Percentiles rank a stretch among this genome's conserved stretches.
Evolutionary conservation across 495 filamentous ascomycete genomes (phyloP).

Genomic region (Pseudoneurospora amorphoporcata): DNA sequence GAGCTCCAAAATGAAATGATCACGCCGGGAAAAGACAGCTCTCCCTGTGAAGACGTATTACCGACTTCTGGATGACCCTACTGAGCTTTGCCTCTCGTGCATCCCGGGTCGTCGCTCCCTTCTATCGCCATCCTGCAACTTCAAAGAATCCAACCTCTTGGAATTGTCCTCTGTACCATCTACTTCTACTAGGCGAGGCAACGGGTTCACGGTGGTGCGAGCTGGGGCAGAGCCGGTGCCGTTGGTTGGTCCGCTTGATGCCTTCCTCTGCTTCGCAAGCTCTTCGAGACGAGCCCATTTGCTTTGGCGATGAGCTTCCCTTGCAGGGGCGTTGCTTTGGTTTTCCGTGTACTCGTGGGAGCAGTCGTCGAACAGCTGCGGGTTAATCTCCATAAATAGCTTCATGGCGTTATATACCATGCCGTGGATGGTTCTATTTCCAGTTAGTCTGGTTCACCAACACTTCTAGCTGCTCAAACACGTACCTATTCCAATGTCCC

Average conservation of each 20-base stretch:
- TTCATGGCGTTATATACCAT: constrained; percentile 99
- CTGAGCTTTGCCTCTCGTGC: constrained; percentile 42
- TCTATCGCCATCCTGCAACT: constrained; percentile 59
- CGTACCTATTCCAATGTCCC: constrained; percentile 96
- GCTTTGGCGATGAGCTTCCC: constrained; percentile 61
- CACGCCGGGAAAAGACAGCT: not conserved
- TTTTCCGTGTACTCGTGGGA: constrained; percentile 97
- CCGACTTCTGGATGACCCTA: constrained; percentile 37
- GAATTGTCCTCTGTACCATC: constrained; percentile 76
- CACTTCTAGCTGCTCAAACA: not conserved
- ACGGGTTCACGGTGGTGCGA: constrained; percentile 10
- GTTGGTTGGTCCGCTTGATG: constrained; percentile 20
- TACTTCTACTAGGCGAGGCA: constrained; percentile 50
- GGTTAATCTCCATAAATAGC: constrained; percentile 99
- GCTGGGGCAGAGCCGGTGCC: constrained; percentile 8
- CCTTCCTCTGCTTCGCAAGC: constrained; percentile 54
- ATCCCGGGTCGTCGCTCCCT: constrained; percentile 32
- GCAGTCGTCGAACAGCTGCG: constrained; percentile 96
- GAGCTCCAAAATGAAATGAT: not conserved
- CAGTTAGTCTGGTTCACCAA: not conserved
- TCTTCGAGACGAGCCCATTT: constrained; percentile 83
- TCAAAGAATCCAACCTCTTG: constrained; percentile 71
- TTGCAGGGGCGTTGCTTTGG: constrained; percentile 75
- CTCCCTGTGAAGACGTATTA: not conserved
- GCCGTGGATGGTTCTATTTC: constrained; percentile 83